phyloP scores from a whole-genome alignment of 331 rosid genomes.

The Stylosanthes scabra region DNA sequence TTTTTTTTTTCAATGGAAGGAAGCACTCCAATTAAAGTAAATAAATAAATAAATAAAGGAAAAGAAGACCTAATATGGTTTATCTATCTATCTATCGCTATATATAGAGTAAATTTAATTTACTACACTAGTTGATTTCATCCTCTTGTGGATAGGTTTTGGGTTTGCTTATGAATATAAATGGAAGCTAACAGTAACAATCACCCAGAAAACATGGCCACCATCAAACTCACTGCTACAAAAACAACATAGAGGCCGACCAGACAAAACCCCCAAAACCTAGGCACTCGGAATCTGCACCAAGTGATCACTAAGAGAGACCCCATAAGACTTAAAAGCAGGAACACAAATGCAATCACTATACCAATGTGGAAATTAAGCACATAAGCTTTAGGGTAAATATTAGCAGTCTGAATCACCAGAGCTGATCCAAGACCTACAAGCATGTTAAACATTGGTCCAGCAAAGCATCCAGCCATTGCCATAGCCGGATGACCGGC shows the following conservation, averaged over 20 bases:
- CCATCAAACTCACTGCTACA: constrained; percentile 69
- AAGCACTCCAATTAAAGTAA: no score
- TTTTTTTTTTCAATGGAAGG: no score
- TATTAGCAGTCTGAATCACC: constrained; percentile 79
- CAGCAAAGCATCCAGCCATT: constrained; percentile 98
- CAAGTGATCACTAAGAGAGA: constrained; percentile 89
- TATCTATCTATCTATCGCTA: no score
- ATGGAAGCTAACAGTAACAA: background rate
- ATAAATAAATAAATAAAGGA: no score
- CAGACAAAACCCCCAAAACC: constrained; percentile 94
- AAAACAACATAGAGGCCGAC: constrained; percentile 82
- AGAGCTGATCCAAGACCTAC: constrained; percentile 92
- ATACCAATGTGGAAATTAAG: constrained; percentile 85
- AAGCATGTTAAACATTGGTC: constrained; percentile 99
- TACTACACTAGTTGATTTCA: constrained; percentile 7
- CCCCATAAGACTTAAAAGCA: constrained; percentile 93
- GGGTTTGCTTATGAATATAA: constrained; percentile 16
- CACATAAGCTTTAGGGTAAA: constrained; percentile 77
- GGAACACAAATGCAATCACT: constrained; percentile 85
- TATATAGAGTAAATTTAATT: background rate
- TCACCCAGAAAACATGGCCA: constrained; percentile 78
- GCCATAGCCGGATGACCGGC: constrained; percentile 99
- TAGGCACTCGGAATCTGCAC: constrained; percentile 94
- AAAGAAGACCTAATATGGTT: no score
- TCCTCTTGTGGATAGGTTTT: constrained; percentile 13